These are phyloP conservation scores for Taphrina deformans DNA, from an alignment of 1,139 yeast genomes.

Conservation along the genomic window DNA sequence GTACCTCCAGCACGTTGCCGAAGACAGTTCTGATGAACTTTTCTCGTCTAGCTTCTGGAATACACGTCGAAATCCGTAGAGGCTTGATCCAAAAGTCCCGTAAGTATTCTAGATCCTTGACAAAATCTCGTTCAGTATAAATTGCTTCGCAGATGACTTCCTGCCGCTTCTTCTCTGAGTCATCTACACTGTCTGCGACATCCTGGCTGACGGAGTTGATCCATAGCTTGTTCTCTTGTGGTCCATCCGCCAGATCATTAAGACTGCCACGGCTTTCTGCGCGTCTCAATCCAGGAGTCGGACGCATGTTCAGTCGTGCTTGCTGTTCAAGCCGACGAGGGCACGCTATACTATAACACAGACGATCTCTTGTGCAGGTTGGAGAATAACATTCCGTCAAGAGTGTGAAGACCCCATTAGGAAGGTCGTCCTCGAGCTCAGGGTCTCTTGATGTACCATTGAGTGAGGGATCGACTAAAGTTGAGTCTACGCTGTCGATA, in stretches of 20 bases:
- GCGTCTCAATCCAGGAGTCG: slow-evolving; percentile 80
- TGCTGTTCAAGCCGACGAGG: slow-evolving; percentile 95
- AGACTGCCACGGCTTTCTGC: slow-evolving; percentile 79
- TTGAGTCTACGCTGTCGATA: slow-evolving; percentile 28
- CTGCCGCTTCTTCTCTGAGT: slow-evolving; percentile 86
- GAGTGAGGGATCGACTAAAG: slow-evolving; percentile 13
- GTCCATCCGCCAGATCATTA: slow-evolving; percentile 57
- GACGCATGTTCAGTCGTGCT: slow-evolving; percentile 83
- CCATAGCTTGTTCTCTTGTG: slow-evolving; percentile 88
- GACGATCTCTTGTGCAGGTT: slow-evolving; percentile 81
- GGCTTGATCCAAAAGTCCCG: slow-evolving; percentile 95
- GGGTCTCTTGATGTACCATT: slow-evolving; percentile 11
- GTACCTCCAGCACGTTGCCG: slow-evolving; percentile 83
- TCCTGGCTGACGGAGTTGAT: slow-evolving; percentile 86
- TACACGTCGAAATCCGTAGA: slow-evolving; percentile 75
- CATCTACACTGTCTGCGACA: slow-evolving; percentile 74
- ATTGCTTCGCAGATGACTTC: slow-evolving; percentile 93
- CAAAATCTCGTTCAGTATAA: slow-evolving; percentile 91
- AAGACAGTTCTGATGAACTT: slow-evolving; percentile 89
- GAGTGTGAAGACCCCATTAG: slow-evolving; percentile 86
- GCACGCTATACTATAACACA: slow-evolving; percentile 96
- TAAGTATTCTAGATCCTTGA: slow-evolving; percentile 87
- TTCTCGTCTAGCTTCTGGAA: slow-evolving; percentile 85
- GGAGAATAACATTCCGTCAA: slow-evolving; percentile 95
- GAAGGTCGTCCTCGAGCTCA: slow-evolving; percentile 33